A percentile compares a stretch with the other conserved stretches of the same genome.
Evolutionary conservation across 805 yeast genomes (phyloP).

Genomic region (Groenewaldozyma salmanticensis): DNA sequence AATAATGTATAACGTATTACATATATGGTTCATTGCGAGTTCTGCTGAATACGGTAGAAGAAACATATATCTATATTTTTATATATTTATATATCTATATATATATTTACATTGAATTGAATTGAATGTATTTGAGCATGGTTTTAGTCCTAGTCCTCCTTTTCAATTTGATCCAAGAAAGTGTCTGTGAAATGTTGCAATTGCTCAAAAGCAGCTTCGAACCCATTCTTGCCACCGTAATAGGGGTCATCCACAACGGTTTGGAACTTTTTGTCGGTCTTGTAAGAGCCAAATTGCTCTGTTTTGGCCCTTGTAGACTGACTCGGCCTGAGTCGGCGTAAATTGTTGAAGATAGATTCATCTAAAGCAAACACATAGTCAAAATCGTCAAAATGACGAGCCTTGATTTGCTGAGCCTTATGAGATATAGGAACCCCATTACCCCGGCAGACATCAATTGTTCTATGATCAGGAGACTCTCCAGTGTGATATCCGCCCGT

Average conservation of each 20-base stretch:
- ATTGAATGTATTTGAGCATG: too few species aligned
- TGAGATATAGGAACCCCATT: constrained; percentile 73
- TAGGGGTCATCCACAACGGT: constrained; percentile 81
- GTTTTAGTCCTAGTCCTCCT: background rate
- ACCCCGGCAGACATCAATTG: constrained; percentile 53
- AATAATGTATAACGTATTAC: background rate
- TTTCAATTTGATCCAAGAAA: constrained; percentile 37
- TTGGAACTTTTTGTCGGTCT: constrained; percentile 39
- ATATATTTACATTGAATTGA: too few species aligned
- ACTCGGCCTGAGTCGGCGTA: constrained; percentile 35
- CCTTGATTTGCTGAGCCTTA: constrained; percentile 64
- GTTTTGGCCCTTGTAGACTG: constrained; percentile 20
- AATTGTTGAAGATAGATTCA: constrained; percentile 35
- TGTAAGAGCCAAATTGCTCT: constrained; percentile 72
- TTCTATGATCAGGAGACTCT: constrained; percentile 69
- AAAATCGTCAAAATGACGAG: constrained; percentile 50
- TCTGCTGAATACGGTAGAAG: background rate
- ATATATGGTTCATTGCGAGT: background rate
- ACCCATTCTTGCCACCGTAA: constrained; percentile 80
- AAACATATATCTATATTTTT: background rate
- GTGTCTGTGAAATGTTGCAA: constrained; percentile 64
- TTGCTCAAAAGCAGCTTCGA: constrained; percentile 70
- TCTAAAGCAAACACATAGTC: constrained; percentile 56
- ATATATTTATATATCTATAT: background rate
- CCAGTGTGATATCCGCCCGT: constrained; percentile 82